Evolutionary conservation across 2,329 filamentous ascomycete genomes (phyloP).

Genomic region (Trichophyton simii): DNA sequence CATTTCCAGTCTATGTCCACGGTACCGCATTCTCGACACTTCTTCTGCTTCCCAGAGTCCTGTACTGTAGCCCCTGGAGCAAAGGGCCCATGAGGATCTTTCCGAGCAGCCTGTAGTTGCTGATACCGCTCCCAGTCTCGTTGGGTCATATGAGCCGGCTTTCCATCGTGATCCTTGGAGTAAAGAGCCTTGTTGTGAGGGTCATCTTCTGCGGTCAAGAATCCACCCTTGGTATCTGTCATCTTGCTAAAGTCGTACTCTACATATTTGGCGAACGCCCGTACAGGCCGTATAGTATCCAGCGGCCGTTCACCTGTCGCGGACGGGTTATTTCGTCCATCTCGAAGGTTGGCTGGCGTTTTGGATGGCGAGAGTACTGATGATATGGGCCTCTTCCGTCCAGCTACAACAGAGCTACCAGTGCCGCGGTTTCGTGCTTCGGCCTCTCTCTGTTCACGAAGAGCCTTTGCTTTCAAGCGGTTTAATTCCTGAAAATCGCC

Average conservation of each 20-base stretch:
- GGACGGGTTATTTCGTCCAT: slow-evolving; percentile 42
- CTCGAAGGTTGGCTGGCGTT: slow-evolving; percentile 50
- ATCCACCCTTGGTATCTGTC: slow-evolving; percentile 95
- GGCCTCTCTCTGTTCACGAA: slow-evolving; percentile 60
- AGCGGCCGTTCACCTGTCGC: slow-evolving; percentile 24
- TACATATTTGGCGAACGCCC: slow-evolving; percentile 86
- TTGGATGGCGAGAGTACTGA: slow-evolving; percentile 40
- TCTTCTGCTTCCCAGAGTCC: slow-evolving; percentile 51
- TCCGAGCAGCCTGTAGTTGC: slow-evolving; percentile 57
- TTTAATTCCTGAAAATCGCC: slow-evolving; percentile 59
- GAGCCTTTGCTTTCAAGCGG: slow-evolving; percentile 75
- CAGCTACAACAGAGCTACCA: slow-evolving; percentile 39
- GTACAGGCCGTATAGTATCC: slow-evolving; percentile 55
- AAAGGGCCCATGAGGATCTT: slow-evolving; percentile 66
- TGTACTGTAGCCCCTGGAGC: slow-evolving; percentile 78
- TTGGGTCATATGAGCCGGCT: slow-evolving; percentile 76
- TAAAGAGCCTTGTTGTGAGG: slow-evolving; percentile 71
- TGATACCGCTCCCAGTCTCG: slow-evolving; percentile 85
- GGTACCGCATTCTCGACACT: slow-evolving; percentile 69
- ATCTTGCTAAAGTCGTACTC: slow-evolving; percentile 98
- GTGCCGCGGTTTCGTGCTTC: slow-evolving; percentile 34
- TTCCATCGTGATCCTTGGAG: slow-evolving; percentile 44
- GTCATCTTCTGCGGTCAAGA: slow-evolving; percentile 81
- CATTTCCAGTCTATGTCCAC: slow-evolving; percentile 91
- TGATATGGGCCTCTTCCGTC: slow-evolving; percentile 60